These are phyloP conservation scores for Cystofilobasidium macerans DNA, from an alignment of 768 basidiomycete species.

Conservation along the genomic window DNA sequence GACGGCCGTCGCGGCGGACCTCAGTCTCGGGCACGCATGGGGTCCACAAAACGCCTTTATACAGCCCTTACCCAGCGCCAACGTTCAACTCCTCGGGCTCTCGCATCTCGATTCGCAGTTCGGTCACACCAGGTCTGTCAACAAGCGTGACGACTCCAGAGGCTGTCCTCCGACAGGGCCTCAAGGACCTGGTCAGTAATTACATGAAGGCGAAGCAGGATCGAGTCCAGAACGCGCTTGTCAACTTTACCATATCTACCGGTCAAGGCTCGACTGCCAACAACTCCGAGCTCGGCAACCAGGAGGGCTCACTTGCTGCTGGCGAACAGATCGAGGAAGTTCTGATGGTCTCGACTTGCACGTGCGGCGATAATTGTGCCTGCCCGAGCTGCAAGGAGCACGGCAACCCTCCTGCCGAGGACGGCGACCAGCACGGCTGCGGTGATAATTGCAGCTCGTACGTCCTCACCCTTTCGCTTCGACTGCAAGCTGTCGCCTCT, in stretches of 20 bases:
- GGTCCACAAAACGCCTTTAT: conserved; percentile 38
- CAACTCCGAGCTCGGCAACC: conserved; percentile 30
- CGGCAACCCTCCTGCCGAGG: conserved; percentile 26
- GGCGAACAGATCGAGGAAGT: conserved; percentile 28
- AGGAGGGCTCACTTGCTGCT: too few relatives aligned
- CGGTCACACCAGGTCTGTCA: not conserved
- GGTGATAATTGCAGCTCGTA: conserved; percentile 27
- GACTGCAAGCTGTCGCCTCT: not conserved
- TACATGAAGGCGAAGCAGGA: conserved; percentile 5
- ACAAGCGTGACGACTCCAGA: not conserved
- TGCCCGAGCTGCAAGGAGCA: conserved; percentile 38
- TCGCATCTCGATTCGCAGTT: not conserved
- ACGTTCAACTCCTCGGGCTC: not conserved
- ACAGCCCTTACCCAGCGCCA: conserved; percentile 32
- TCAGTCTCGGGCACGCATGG: conserved; percentile 32
- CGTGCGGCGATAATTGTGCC: conserved; percentile 37
- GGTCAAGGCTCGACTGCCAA: conserved; percentile 15
- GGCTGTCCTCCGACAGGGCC: not conserved
- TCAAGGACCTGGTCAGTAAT: conserved; percentile 15
- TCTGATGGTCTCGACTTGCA: conserved; percentile 34
- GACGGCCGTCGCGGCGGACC: conserved; percentile 19
- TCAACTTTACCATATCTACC: not conserved
- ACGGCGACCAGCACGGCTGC: conserved; percentile 19
- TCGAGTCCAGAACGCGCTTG: conserved; percentile 6
- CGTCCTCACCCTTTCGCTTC: not conserved